A percentile compares a stretch with the other conserved stretches of the same genome.
Conservation (phyloP, 2,329 filamentous ascomycete species). For the Alternaria brassicae region DNA sequence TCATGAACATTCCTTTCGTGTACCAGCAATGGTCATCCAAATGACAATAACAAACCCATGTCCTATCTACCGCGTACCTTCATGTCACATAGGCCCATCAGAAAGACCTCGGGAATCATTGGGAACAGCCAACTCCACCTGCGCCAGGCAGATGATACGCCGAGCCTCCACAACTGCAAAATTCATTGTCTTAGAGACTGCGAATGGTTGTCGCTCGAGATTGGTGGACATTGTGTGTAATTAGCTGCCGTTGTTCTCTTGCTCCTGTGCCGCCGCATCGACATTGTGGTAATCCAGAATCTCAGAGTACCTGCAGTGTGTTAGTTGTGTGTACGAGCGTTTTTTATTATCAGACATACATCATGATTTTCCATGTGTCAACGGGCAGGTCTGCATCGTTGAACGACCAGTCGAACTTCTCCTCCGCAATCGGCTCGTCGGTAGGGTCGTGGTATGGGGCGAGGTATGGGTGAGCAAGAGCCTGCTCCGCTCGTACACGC, state of each 20-base stretch:
- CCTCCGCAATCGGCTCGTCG: conserved; percentile 92
- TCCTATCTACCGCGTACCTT: conserved; percentile 26
- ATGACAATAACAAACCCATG: conserved; percentile 18
- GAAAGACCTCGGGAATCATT: conserved; percentile 29
- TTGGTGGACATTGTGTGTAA: conserved; percentile 6
- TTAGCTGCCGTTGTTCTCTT: conserved; percentile 47
- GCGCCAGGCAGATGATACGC: conserved; percentile 23
- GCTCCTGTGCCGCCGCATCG: conserved; percentile 64
- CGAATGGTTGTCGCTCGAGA: conserved; percentile 19
- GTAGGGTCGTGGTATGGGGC: conserved; percentile 96
- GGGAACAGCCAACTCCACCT: conserved; percentile 21
- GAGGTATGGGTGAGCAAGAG: conserved; percentile 90
- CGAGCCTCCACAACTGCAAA: conserved; percentile 16
- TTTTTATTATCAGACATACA: conserved; percentile 64
- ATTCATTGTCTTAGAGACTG: conserved; percentile 19
- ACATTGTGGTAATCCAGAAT: conserved; percentile 99
- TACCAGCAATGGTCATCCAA: conserved; percentile 23
- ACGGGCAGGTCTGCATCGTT: conserved; percentile 97
- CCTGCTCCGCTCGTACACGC: conserved; percentile 85
- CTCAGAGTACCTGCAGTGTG: conserved; percentile 82
- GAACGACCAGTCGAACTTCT: conserved; percentile 99
- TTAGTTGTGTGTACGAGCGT: conserved; percentile 18
- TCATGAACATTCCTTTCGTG: conserved; percentile 16
- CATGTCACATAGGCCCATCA: conserved; percentile 18
- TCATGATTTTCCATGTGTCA: conserved; percentile 99